These are phyloP conservation scores for Kandelia obovata DNA, from an alignment of 345 rosid genomes.

Conservation along the genomic window DNA sequence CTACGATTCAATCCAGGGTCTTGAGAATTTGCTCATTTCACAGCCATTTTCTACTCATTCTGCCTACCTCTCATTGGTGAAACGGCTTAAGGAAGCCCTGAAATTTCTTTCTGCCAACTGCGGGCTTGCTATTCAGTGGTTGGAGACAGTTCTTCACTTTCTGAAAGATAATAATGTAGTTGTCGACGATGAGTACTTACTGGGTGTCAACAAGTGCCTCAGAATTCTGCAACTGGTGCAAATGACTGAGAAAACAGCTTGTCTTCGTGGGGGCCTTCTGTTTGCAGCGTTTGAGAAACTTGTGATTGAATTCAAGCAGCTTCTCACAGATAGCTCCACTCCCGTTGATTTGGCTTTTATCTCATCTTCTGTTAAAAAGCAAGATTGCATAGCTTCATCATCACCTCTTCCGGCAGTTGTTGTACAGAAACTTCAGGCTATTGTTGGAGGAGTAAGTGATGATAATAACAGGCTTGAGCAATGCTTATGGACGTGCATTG, in stretches of 20 bases:
- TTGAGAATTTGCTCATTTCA: constrained; percentile 41
- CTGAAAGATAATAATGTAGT: constrained; percentile 36
- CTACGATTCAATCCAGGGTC: constrained; percentile 41
- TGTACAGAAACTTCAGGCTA: constrained; percentile 42
- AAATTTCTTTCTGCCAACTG: constrained; percentile 64
- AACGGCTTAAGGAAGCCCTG: constrained; percentile 55
- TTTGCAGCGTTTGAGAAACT: constrained; percentile 44
- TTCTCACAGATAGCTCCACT: constrained; percentile 36
- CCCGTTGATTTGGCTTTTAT: constrained; percentile 16
- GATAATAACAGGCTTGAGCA: constrained; percentile 29
- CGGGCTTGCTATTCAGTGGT: constrained; percentile 65
- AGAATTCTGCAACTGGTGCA: constrained; percentile 42
- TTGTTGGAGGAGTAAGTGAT: constrained; percentile 38
- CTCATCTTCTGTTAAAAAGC: constrained; percentile 7
- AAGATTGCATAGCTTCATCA: constrained; percentile 10
- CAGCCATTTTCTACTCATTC: constrained; percentile 27
- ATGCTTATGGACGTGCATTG: constrained; percentile 35
- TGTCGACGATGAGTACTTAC: constrained; percentile 32
- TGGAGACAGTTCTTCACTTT: constrained; percentile 47
- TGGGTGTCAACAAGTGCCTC: constrained; percentile 40
- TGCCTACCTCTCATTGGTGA: constrained; percentile 43
- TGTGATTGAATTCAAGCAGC: constrained; percentile 43
- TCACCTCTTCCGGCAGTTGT: constrained; percentile 26
- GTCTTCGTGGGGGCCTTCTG: constrained; percentile 46
- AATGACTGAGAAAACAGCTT: constrained; percentile 33